A percentile compares a stretch with the other conserved stretches of the same genome.
These are phyloP conservation scores for Elsinoe arachidis DNA, from an alignment of 2,329 filamentous ascomycete species.

Conservation along the genomic window DNA sequence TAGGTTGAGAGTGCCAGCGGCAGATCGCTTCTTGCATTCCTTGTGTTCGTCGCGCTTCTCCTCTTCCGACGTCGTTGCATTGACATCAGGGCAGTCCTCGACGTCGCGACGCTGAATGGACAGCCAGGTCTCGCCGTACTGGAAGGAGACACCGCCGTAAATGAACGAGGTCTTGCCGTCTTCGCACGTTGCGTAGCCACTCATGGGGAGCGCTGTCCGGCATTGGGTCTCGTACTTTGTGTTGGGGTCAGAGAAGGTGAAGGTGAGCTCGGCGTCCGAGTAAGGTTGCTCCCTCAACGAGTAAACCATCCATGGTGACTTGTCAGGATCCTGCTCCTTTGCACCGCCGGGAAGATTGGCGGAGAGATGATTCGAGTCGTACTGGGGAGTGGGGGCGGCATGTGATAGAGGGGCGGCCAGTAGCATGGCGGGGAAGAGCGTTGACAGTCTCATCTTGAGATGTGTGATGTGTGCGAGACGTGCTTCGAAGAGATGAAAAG, in stretches of 20 bases:
- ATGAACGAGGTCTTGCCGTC: conserved; percentile 13
- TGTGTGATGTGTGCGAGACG: background rate
- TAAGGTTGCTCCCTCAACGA: conserved; percentile 11
- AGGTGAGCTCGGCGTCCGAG: conserved; percentile 8
- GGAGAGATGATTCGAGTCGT: background rate
- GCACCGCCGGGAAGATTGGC: background rate
- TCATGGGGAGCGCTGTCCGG: conserved; percentile 10
- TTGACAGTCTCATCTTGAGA: conserved; percentile 4
- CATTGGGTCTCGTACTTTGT: conserved; percentile 11
- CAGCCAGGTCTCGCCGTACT: conserved; percentile 12
- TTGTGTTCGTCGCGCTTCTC: background rate
- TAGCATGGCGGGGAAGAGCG: conserved; percentile 1
- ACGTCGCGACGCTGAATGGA: conserved; percentile 10
- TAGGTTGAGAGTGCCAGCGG: conserved; percentile 6
- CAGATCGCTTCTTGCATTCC: conserved; percentile 11
- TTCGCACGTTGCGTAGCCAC: conserved; percentile 7
- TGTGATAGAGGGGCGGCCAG: conserved; percentile 9
- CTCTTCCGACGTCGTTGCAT: background rate
- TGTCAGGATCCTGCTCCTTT: background rate
- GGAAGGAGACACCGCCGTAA: conserved; percentile 10
- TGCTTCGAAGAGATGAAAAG: conserved; percentile 5
- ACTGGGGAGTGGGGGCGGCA: conserved; percentile 1
- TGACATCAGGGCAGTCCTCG: conserved; percentile 6
- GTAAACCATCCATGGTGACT: conserved; percentile 10
- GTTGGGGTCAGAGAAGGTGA: conserved; percentile 12